A percentile compares a stretch with the other conserved stretches of the same genome.
phyloP scores from a whole-genome alignment of 768 basidiomycete species.

The Russula olivacea region DNA sequence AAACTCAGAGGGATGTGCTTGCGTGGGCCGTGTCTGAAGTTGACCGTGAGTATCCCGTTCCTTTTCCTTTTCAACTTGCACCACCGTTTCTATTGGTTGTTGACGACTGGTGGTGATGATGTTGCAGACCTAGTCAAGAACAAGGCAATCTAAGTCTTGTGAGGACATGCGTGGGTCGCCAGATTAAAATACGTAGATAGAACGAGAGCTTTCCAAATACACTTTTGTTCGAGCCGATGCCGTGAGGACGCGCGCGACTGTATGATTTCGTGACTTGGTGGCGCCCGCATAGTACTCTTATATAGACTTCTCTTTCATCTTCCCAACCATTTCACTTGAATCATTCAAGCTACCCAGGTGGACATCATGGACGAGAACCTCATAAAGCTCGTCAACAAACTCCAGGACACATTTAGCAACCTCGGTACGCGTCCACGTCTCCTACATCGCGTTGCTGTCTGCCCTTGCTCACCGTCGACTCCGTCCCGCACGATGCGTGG shows the following conservation, averaged over 20 bases:
- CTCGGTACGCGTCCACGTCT: slow-evolving; percentile 51
- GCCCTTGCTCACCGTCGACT: slow-evolving; percentile 15
- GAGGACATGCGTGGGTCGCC: background rate
- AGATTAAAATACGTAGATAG: slow-evolving; percentile 19
- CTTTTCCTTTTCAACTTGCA: background rate
- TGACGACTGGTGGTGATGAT: background rate
- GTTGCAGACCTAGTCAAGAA: slow-evolving; percentile 77
- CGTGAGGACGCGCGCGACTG: slow-evolving; percentile 15
- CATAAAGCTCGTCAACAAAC: slow-evolving; percentile 89
- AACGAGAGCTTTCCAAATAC: slow-evolving; percentile 15
- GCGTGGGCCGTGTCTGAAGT: slow-evolving; percentile 76
- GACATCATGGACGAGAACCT: slow-evolving; percentile 84
- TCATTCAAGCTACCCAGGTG: background rate
- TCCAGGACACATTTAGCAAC: slow-evolving; percentile 89
- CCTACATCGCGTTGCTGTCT: slow-evolving; percentile 10
- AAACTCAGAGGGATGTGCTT: slow-evolving; percentile 82
- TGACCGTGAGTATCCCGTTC: slow-evolving; percentile 66
- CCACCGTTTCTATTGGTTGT: background rate
- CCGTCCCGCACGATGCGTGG: slow-evolving; percentile 1
- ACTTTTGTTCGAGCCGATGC: slow-evolving; percentile 16
- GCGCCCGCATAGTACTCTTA: background rate
- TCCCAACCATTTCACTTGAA: background rate
- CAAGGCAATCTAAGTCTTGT: slow-evolving; percentile 70
- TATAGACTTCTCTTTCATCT: background rate
- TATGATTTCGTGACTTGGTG: background rate